Percentiles rank a stretch among this genome's conserved stretches.
Conservation (phyloP, 179 eudicot species). For the Kewa caespitosa region DNA sequence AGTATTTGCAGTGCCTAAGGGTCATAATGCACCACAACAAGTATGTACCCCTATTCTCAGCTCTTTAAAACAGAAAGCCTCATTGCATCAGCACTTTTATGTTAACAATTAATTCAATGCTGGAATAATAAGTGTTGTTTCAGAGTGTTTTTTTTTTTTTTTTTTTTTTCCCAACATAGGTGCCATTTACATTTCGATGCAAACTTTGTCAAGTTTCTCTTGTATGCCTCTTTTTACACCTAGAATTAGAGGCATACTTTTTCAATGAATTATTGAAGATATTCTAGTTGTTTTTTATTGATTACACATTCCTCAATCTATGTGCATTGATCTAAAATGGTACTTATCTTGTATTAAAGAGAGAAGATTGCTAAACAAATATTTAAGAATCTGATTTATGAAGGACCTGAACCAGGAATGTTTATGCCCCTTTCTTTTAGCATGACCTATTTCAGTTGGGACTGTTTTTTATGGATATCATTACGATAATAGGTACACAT, state of each 20-base stretch:
- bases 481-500: constrained; percentile 62
- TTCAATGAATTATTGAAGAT: too few species aligned
- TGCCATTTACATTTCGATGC: too few species aligned
- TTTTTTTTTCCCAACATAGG: too few species aligned
- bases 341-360: too few species aligned
- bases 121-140: too few species aligned
- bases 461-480: neutral
- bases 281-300: too few species aligned
- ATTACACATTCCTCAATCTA: too few species aligned
- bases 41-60: constrained; percentile 37
- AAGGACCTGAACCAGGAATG: neutral
- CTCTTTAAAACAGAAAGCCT: neutral
- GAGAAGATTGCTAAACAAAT: neutral
- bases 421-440: neutral
- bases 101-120: neutral
- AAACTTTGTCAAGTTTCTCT: too few species aligned
- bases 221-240: too few species aligned
- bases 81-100: neutral
- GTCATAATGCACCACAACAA: constrained; percentile 93
- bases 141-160: too few species aligned
- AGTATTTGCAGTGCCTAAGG: constrained; percentile 72
- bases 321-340: too few species aligned
- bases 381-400: neutral
- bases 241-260: too few species aligned
- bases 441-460: neutral